Evolutionary conservation across 345 rosid genomes (phyloP), one percentile per base, ranked within the genome.

Genomic region (Lepidium didymum): DNA sequence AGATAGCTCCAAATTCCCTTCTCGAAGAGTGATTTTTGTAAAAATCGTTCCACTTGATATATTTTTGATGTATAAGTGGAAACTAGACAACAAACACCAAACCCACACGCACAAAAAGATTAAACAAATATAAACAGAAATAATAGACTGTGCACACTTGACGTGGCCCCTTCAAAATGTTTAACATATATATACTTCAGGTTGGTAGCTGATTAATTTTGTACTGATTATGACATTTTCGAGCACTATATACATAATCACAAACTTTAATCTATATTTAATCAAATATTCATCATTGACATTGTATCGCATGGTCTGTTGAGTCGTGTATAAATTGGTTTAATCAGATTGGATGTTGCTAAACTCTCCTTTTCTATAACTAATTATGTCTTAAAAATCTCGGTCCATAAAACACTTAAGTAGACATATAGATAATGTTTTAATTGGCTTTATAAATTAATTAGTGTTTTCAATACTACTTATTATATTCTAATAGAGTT

Each of bases 121-220:
- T 66, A 59, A 51, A 40, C 10, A 59, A 41, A 11, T 16, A 35
- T 46, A 36, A 73, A 15, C 55, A 51, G 42, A 55, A 27, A 45
- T 29, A 59, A 51, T 16, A 67, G 53, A 51, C 63, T 43, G 62
- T 43, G 62, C 63, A 67, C 37, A 60, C 50, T 59, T 74, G 63
- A 53, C 62, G 73, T 60, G 73, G 63, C 57, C 63, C 77, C 63
- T 74, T 1, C 25, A 5, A 67, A 52, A 35, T 44, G 53, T 67
- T 29, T 65, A 73, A 57, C 61, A 73, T 33, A 64, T 59, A 74
- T 33, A 64, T 59, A 74, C 63, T 74, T 67, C 68, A 67, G 68
- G 73, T 67, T 67, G 77, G 56, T 74, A 67, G 62, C 35, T 52
- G 63, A 67, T 51, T 74, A 59, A 36, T 53, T 60, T 60, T 74